Evolutionary conservation across 768 basidiomycete genomes (phyloP).

Genomic region (Naganishia kalamii): DNA sequence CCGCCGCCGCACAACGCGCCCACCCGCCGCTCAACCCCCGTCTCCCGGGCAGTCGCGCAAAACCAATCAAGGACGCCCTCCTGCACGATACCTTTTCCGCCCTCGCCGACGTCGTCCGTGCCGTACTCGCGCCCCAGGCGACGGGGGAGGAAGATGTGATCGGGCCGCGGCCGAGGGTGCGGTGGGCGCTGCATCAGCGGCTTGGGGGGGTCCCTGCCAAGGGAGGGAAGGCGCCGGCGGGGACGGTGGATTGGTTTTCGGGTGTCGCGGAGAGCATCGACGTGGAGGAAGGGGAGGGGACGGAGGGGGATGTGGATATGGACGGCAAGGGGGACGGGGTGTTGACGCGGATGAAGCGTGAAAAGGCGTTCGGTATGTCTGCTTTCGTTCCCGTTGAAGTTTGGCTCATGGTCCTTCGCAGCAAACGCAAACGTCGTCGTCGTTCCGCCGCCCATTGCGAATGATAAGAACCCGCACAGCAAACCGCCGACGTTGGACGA

Average conservation of each 20-base stretch:
- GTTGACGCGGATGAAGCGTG: conserved; percentile 6
- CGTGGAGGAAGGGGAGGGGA: neutral
- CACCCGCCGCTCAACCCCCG: conserved; percentile 1
- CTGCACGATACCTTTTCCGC: neutral
- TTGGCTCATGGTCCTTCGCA: neutral
- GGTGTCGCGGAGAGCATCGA: neutral
- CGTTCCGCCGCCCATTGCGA: neutral
- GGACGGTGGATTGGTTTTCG: conserved; percentile 17
- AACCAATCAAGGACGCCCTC: conserved; percentile 2
- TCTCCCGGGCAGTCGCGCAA: neutral
- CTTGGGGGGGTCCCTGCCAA: neutral
- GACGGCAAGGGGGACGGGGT: neutral
- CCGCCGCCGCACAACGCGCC: neutral
- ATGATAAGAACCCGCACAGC: neutral
- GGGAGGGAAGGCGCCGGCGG: neutral
- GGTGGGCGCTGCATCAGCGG: conserved; percentile 25
- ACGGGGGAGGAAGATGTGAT: neutral
- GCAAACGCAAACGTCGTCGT: neutral
- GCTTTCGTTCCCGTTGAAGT: neutral
- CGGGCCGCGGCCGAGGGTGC: neutral
- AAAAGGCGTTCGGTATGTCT: conserved; percentile 7
- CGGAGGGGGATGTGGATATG: neutral
- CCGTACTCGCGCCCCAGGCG: neutral
- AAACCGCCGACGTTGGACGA: neutral
- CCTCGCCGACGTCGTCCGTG: neutral